Evolutionary conservation across 2,329 filamentous ascomycete genomes (phyloP).

Genomic region (Lasiodiplodia theobromae): DNA sequence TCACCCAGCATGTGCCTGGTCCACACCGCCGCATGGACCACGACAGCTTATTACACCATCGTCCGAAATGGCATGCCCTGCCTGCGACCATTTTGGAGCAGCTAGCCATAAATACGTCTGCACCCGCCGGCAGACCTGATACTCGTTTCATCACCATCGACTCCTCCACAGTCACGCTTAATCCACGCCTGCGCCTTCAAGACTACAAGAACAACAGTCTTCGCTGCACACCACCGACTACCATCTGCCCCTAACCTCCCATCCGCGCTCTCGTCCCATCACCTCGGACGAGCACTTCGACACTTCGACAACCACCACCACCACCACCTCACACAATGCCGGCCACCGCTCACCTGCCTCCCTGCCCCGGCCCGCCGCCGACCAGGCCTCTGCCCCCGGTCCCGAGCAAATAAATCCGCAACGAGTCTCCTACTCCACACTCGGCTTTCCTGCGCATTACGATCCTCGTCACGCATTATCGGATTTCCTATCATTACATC

Average conservation of each 20-base stretch:
- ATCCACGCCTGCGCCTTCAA: not conserved
- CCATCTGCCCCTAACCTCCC: conserved; percentile 30
- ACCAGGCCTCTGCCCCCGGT: conserved; percentile 56
- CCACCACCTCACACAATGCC: conserved; percentile 46
- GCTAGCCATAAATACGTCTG: conserved; percentile 48
- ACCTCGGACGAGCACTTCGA: not conserved
- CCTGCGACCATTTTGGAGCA: conserved; percentile 45
- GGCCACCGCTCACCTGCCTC: conserved; percentile 52
- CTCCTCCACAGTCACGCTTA: conserved; percentile 32
- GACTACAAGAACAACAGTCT: conserved; percentile 21
- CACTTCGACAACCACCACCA: conserved; percentile 8
- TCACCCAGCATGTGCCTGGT: conserved; percentile 49
- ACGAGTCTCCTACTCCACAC: conserved; percentile 11
- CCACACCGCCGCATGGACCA: conserved; percentile 50
- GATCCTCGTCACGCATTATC: conserved; percentile 29
- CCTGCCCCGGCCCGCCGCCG: conserved; percentile 57
- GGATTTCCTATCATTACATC: conserved; percentile 26
- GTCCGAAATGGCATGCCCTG: conserved; percentile 50
- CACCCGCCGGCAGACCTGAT: conserved; percentile 38
- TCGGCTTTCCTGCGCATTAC: conserved; percentile 24
- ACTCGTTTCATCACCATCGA: conserved; percentile 44
- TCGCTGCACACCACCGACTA: conserved; percentile 25
- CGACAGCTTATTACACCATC: conserved; percentile 47
- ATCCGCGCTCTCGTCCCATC: conserved; percentile 4
- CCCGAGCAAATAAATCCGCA: conserved; percentile 49